phyloP scores from a whole-genome alignment of 2,329 filamentous ascomycete species.

The Paramyrothecium sp. region DNA sequence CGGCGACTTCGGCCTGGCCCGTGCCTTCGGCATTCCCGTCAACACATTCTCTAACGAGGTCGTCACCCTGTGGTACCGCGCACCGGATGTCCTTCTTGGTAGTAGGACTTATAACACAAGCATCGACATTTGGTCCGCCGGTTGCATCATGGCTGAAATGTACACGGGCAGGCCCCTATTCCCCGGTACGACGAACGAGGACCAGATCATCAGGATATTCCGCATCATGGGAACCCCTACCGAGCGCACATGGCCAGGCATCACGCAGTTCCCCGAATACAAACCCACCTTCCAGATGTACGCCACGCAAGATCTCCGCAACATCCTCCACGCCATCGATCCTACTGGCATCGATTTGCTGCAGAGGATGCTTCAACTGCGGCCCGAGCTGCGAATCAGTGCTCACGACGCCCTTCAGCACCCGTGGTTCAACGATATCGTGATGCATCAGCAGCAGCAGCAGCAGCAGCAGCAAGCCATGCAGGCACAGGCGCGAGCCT shows the following conservation, averaged over 20 bases:
- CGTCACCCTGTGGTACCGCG: constrained; percentile 96
- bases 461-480: constrained; percentile 27
- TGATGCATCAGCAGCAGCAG: constrained; percentile 53
- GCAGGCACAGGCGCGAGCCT: background rate
- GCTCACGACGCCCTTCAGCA: constrained; percentile 85
- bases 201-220: constrained; percentile 96
- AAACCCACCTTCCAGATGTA: constrained; percentile 94
- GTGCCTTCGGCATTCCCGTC: constrained; percentile 94
- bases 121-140: constrained; percentile 98
- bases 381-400: constrained; percentile 87
- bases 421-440: constrained; percentile 84
- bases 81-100: constrained; percentile 90
- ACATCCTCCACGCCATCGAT: constrained; percentile 89
- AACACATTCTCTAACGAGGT: constrained; percentile 99
- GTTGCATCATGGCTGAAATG: constrained; percentile 99
- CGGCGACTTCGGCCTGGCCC: constrained; percentile 89
- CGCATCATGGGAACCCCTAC: constrained; percentile 97
- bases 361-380: constrained; percentile 85
- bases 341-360: constrained; percentile 82
- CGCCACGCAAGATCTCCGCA: constrained; percentile 83
- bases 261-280: constrained; percentile 95
- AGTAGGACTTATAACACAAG: constrained; percentile 98
- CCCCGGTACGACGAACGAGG: constrained; percentile 96
- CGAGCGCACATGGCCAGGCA: constrained; percentile 92
- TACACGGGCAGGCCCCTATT: constrained; percentile 94